Conservation (phyloP, 2,329 filamentous ascomycete genomes). For the Didymella pomorum region DNA sequence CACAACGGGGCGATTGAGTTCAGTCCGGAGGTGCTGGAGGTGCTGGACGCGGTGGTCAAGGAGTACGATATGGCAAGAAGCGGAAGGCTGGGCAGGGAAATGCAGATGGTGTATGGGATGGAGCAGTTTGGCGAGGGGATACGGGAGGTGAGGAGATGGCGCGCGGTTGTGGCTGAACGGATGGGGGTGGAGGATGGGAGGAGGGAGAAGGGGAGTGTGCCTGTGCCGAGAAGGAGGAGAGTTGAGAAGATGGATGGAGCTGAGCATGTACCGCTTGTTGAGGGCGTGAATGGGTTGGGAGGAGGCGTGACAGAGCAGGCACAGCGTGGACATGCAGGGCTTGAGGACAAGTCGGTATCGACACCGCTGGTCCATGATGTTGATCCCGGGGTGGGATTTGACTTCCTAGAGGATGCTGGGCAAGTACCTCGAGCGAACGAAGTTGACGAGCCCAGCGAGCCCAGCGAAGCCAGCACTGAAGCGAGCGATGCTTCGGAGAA, state of each 20-base stretch:
- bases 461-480: not conserved
- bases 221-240: constrained; percentile 6
- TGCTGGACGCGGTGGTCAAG: constrained; percentile 49
- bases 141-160: constrained; percentile 44
- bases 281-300: not conserved
- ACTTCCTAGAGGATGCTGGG: not conserved
- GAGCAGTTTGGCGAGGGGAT: constrained; percentile 46
- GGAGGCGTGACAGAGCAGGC: not conserved
- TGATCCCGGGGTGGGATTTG: not conserved
- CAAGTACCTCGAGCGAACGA: not conserved
- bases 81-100: constrained; percentile 38
- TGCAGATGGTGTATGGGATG: constrained; percentile 46
- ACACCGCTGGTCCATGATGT: not conserved
- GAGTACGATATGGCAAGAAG: constrained; percentile 33
- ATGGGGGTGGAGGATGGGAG: constrained; percentile 31
- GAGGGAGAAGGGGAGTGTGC: constrained; percentile 14
- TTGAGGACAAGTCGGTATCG: not conserved
- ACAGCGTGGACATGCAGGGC: not conserved
- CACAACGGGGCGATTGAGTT: constrained; percentile 67
- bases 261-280: constrained; percentile 15
- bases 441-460: too few relatives aligned
- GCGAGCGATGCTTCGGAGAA: not conserved
- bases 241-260: too few relatives aligned
- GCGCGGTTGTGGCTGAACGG: constrained; percentile 43
- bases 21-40: constrained; percentile 57